phyloP scores from a whole-genome alignment of 768 basidiomycete species.

The Hygrophoropsis aurantiaca region DNA sequence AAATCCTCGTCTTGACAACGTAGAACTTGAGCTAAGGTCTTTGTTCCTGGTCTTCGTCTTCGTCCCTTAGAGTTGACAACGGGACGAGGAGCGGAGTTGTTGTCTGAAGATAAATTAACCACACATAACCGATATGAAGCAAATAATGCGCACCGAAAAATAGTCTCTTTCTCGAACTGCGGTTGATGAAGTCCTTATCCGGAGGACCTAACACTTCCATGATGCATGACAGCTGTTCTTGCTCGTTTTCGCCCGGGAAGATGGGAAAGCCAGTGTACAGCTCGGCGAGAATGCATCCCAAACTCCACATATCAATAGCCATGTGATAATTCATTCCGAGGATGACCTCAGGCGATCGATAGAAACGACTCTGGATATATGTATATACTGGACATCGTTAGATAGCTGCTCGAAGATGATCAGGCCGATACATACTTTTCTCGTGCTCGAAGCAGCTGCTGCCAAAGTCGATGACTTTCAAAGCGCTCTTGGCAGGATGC shows the following conservation, averaged over 20 bases:
- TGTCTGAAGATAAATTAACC: constrained; percentile 52
- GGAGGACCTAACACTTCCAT: constrained; percentile 98
- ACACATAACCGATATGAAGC: not conserved
- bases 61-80: constrained; percentile 97
- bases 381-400: constrained; percentile 76
- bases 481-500: constrained; percentile 93
- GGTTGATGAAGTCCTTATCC: constrained; percentile 92
- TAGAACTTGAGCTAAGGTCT: constrained; percentile 85
- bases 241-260: constrained; percentile 98
- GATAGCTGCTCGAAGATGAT: constrained; percentile 2
- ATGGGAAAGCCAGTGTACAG: constrained; percentile 97
- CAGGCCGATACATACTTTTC: constrained; percentile 69
- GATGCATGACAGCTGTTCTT: constrained; percentile 96
- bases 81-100: constrained; percentile 88
- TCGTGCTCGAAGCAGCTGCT: constrained; percentile 98
- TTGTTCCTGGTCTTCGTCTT: constrained; percentile 86
- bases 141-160: constrained; percentile 84
- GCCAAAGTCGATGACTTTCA: constrained; percentile 99
- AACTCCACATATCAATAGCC: constrained; percentile 99
- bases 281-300: constrained; percentile 97
- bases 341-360: constrained; percentile 99
- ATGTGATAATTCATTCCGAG: constrained; percentile 99
- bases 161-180: constrained; percentile 88
- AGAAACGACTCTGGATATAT: constrained; percentile 99
- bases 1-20: constrained; percentile 94